Conservation (phyloP, 495 filamentous ascomycete genomes). For the Aspergillus incahuasiensis region DNA sequence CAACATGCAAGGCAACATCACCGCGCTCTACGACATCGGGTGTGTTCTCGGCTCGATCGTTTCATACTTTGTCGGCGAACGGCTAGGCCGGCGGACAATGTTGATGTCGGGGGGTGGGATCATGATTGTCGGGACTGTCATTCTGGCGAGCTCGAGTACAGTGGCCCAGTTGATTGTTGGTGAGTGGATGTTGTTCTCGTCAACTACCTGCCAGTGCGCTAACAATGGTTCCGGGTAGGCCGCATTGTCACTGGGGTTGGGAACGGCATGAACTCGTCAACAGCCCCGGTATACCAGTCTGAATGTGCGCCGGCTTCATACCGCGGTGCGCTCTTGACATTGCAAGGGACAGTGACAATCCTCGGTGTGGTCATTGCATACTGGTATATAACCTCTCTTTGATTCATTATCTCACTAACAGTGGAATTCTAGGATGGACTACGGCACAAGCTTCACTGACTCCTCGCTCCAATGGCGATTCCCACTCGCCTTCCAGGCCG, state of each 20-base stretch:
- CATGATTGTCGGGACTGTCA: slow-evolving; percentile 37
- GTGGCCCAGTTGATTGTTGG: slow-evolving; percentile 48
- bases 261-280: slow-evolving; percentile 48
- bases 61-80: slow-evolving; percentile 38
- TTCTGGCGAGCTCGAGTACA: slow-evolving; percentile 44
- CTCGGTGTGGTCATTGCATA: slow-evolving; percentile 41
- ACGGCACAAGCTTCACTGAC: slow-evolving; percentile 48
- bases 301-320: slow-evolving; percentile 53
- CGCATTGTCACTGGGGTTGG: slow-evolving; percentile 47
- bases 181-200: neutral
- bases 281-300: slow-evolving; percentile 49
- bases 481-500: slow-evolving; percentile 54
- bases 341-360: slow-evolving; percentile 39
- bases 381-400: slow-evolving; percentile 15
- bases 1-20: slow-evolving; percentile 40
- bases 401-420: neutral
- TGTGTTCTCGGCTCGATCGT: slow-evolving; percentile 41
- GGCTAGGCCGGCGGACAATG: slow-evolving; percentile 39
- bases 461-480: slow-evolving; percentile 51
- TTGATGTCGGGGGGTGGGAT: slow-evolving; percentile 37
- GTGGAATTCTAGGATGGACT: slow-evolving; percentile 47
- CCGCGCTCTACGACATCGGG: slow-evolving; percentile 45
- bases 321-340: slow-evolving; percentile 57
- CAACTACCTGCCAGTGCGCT: neutral
- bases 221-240: neutral